A percentile compares a stretch with the other conserved stretches of the same genome.
Evolutionary conservation across 768 basidiomycete genomes (phyloP).

Genomic region (Boletus rufocinnamomeus): DNA sequence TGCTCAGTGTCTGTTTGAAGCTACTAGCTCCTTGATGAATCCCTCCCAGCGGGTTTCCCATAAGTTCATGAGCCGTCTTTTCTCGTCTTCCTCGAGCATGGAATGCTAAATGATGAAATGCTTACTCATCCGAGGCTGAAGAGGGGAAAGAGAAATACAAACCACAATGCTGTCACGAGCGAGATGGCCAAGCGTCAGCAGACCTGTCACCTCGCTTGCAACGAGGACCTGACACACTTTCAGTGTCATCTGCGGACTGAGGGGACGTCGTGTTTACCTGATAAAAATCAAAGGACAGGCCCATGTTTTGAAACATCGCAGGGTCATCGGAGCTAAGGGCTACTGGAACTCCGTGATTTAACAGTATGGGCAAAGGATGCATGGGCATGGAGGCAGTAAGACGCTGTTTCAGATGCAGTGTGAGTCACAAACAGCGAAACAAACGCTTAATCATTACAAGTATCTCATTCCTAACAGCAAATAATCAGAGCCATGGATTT

Average conservation of each 20-base stretch:
- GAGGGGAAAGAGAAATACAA: neutral
- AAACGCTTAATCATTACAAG: constrained; percentile 44
- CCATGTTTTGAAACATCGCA: constrained; percentile 75
- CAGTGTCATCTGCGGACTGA: neutral
- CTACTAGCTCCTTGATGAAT: constrained; percentile 43
- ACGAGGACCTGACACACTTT: constrained; percentile 54
- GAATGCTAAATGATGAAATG: constrained; percentile 45
- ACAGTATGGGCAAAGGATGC: constrained; percentile 70
- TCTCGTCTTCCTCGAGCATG: constrained; percentile 48
- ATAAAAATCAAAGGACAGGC: constrained; percentile 76
- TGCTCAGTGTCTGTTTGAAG: constrained; percentile 3
- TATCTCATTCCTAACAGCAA: constrained; percentile 61
- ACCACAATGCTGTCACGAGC: constrained; percentile 70
- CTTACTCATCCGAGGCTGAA: neutral
- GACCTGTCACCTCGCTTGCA: constrained; percentile 64
- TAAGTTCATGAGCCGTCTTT: constrained; percentile 39
- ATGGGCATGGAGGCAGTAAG: constrained; percentile 78
- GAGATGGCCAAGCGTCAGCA: constrained; percentile 60
- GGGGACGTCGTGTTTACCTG: constrained; percentile 46
- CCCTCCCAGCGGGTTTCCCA: constrained; percentile 54
- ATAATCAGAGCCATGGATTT: constrained; percentile 1
- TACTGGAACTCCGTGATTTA: constrained; percentile 74
- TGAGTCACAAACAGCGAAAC: neutral
- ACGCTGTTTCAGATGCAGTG: constrained; percentile 42
- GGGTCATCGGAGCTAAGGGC: constrained; percentile 77